Conservation (phyloP, 352 stramenopile genomes). For the Pythium phragmiticola region DNA sequence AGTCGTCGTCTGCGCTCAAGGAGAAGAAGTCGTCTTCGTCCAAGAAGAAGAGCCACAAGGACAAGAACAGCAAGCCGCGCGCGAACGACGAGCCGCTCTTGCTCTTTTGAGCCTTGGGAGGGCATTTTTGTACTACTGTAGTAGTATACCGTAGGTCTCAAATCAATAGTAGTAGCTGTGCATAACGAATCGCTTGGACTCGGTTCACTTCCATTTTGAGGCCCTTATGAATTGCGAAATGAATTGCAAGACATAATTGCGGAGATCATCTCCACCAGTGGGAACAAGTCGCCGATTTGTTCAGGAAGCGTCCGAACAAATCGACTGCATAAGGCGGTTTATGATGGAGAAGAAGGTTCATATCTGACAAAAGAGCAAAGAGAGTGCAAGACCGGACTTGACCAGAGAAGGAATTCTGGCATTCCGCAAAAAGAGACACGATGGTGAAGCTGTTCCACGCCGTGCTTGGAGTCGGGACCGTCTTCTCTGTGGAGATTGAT, state of each 20-base stretch:
- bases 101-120: constrained; percentile 48
- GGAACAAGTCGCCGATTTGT: no score
- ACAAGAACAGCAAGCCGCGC: constrained; percentile 29
- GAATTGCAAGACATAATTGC: no score
- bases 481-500: not conserved
- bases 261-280: no score
- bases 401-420: no score
- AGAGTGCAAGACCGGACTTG: no score
- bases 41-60: constrained; percentile 52
- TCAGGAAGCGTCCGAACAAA: no score
- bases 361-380: no score
- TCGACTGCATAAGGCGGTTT: no score
- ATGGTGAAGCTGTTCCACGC: not conserved
- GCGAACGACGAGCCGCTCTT: constrained; percentile 61
- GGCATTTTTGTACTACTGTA: not conserved
- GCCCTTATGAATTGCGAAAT: no score
- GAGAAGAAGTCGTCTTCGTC: constrained; percentile 39
- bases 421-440: no score
- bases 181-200: not conserved
- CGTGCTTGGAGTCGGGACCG: not conserved
- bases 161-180: not conserved
- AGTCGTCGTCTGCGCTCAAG: constrained; percentile 23
- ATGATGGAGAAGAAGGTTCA: no score
- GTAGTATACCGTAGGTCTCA: not conserved
- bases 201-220: no score